Percentiles rank a stretch among this genome's conserved stretches.
These are phyloP conservation scores for Kwoniella sp. DNA, from an alignment of 768 basidiomycete genomes.

Conservation along the genomic window DNA sequence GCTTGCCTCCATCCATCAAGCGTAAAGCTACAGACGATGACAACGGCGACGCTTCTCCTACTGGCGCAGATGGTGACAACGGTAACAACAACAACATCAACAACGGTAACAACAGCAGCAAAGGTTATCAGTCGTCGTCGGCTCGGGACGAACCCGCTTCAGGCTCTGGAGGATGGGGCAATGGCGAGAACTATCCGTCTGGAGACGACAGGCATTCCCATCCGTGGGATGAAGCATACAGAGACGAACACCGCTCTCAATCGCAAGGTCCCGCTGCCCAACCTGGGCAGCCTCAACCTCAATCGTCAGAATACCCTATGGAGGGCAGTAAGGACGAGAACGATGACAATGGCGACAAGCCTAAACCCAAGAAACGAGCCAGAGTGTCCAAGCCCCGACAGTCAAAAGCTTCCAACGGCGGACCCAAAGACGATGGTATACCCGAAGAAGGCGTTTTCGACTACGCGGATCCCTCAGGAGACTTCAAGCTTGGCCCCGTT, in stretches of 20 bases:
- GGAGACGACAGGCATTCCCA: constrained; percentile 7
- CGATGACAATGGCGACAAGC: constrained; percentile 11
- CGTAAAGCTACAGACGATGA: constrained; percentile 3
- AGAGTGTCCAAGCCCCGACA: constrained; percentile 24
- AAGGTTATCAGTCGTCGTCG: constrained; percentile 22
- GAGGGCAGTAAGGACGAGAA: constrained; percentile 2
- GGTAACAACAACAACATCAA: not conserved
- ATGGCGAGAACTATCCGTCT: not conserved
- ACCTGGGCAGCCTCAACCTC: no score
- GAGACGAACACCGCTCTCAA: constrained; percentile 17
- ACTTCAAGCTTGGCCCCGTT: constrained; percentile 39
- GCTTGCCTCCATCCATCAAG: constrained; percentile 21
- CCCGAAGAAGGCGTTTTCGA: constrained; percentile 29
- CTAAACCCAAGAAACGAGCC: constrained; percentile 26
- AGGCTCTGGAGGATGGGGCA: not conserved
- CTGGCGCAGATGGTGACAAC: not conserved
- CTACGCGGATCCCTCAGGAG: constrained; percentile 37
- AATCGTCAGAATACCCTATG: no score
- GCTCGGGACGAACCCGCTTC: constrained; percentile 19
- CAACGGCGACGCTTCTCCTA: not conserved
- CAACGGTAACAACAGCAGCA: not conserved
- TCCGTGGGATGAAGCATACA: constrained; percentile 36
- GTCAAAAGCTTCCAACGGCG: constrained; percentile 20
- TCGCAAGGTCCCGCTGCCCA: not conserved
- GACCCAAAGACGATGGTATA: constrained; percentile 16